These are phyloP conservation scores for Castanea crenata DNA, from an alignment of 306 rosid species.

Conservation along the genomic window DNA sequence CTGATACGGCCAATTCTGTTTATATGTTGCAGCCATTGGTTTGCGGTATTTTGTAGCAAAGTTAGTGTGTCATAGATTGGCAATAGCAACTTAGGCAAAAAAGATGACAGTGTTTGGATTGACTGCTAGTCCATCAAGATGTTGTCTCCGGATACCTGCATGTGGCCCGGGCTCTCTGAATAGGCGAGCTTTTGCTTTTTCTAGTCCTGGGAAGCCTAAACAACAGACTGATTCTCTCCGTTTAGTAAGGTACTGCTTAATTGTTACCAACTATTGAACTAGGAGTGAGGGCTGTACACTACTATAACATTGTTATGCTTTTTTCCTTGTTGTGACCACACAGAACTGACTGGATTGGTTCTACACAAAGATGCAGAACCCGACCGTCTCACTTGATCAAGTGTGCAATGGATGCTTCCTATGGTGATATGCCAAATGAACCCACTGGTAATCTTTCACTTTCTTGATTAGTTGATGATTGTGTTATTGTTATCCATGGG, in stretches of 20 bases:
- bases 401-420: slow-evolving; percentile 86
- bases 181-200: slow-evolving; percentile 24
- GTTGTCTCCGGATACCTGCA: slow-evolving; percentile 43
- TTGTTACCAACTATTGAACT: slow-evolving; percentile 7
- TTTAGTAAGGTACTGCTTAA: slow-evolving; percentile 49
- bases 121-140: slow-evolving; percentile 56
- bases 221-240: slow-evolving; percentile 28
- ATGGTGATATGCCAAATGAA: slow-evolving; percentile 61
- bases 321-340: neutral
- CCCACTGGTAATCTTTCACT: slow-evolving; percentile 51
- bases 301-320: slow-evolving; percentile 12
- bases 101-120: slow-evolving; percentile 62
- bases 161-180: slow-evolving; percentile 21
- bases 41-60: slow-evolving; percentile 2
- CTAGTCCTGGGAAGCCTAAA: slow-evolving; percentile 26
- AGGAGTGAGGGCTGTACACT: slow-evolving; percentile 6
- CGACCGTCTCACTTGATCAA: slow-evolving; percentile 39
- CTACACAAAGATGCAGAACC: slow-evolving; percentile 26
- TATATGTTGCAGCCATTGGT: slow-evolving; percentile 21
- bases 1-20: neutral
- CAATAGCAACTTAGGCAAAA: slow-evolving; percentile 1
- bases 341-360: slow-evolving; percentile 34
- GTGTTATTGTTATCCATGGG: neutral
- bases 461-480: neutral
- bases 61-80: neutral